phyloP scores from a whole-genome alignment of 495 filamentous ascomycete species.

The Tetracladium setigerum region DNA sequence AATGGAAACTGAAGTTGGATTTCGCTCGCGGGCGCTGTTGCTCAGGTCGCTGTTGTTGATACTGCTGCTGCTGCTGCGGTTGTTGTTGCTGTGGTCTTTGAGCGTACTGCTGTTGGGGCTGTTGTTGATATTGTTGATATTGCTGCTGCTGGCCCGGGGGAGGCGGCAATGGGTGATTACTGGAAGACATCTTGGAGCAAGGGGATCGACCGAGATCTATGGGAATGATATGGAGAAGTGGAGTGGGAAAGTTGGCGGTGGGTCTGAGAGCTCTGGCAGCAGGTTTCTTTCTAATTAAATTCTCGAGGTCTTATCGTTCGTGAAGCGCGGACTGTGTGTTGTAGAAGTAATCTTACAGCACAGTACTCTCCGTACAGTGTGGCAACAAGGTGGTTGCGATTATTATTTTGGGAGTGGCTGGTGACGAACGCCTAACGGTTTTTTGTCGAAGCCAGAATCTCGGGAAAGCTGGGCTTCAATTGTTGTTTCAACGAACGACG shows the following conservation, averaged over 20 bases:
- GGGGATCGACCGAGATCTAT: neutral
- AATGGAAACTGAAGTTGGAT: conserved; percentile 63
- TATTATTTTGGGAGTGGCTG: too few relatives aligned
- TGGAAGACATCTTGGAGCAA: conserved; percentile 10
- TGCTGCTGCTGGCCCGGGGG: conserved; percentile 17
- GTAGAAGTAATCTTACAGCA: too few relatives aligned
- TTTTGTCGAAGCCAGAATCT: too few relatives aligned
- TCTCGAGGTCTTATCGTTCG: conserved; percentile 5
- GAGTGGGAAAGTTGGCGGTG: neutral
- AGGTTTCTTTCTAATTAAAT: neutral
- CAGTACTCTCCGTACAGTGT: too few relatives aligned
- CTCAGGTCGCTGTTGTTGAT: conserved; percentile 18
- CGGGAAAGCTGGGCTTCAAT: too few relatives aligned
- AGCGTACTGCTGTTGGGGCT: conserved; percentile 25
- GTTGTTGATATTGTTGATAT: conserved; percentile 12
- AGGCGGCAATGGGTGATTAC: conserved; percentile 16
- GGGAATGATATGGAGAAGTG: neutral
- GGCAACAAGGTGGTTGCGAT: too few relatives aligned
- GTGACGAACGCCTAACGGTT: too few relatives aligned
- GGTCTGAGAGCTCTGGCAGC: neutral
- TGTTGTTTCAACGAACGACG: too few relatives aligned
- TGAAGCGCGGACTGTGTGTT: conserved; percentile 1
- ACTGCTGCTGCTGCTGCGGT: conserved; percentile 15
- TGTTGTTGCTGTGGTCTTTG: conserved; percentile 22
- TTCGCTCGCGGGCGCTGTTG: conserved; percentile 35